These are phyloP conservation scores for Phytopythium oedochilum DNA, from an alignment of 352 stramenopile species.

Conservation along the genomic window DNA sequence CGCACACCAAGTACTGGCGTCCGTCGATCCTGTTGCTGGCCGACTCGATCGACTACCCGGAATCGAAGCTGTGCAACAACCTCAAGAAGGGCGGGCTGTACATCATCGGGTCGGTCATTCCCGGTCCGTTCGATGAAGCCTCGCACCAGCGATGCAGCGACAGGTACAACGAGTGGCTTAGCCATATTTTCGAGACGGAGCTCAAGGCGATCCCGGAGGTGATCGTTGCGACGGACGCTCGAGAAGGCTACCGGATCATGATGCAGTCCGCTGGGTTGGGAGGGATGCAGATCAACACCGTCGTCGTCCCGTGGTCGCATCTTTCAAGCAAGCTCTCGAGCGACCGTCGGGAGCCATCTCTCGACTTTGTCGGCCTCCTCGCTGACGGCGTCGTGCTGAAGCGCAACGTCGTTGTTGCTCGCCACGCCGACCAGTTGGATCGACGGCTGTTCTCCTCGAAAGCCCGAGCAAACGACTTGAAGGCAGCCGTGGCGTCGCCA, in stretches of 20 bases:
- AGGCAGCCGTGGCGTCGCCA: neutral
- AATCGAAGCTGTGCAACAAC: slow-evolving; percentile 62
- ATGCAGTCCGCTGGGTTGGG: slow-evolving; percentile 63
- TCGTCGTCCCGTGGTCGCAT: slow-evolving; percentile 51
- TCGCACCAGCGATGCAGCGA: slow-evolving; percentile 24
- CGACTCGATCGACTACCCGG: slow-evolving; percentile 22
- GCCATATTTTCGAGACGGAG: slow-evolving; percentile 34
- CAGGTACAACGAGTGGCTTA: slow-evolving; percentile 40
- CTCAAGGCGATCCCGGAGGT: slow-evolving; percentile 52
- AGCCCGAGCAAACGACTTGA: neutral
- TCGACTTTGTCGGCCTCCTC: slow-evolving; percentile 43
- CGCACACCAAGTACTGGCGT: slow-evolving; percentile 77
- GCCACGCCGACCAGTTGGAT: slow-evolving; percentile 44
- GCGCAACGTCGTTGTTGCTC: slow-evolving; percentile 54
- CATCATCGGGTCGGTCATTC: slow-evolving; percentile 55
- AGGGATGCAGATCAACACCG: slow-evolving; percentile 77
- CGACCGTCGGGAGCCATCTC: slow-evolving; percentile 8
- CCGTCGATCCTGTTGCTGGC: slow-evolving; percentile 70
- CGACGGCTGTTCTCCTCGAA: slow-evolving; percentile 26
- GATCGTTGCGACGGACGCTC: slow-evolving; percentile 30
- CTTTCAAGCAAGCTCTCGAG: slow-evolving; percentile 7
- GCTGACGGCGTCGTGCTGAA: slow-evolving; percentile 45
- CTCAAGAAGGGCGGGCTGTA: slow-evolving; percentile 84
- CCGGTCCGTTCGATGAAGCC: slow-evolving; percentile 26
- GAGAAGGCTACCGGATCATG: slow-evolving; percentile 59